Percentiles rank a stretch among this genome's conserved stretches.
Conservation (phyloP, 2,329 filamentous ascomycete genomes). For the Botrytis cinerea region DNA sequence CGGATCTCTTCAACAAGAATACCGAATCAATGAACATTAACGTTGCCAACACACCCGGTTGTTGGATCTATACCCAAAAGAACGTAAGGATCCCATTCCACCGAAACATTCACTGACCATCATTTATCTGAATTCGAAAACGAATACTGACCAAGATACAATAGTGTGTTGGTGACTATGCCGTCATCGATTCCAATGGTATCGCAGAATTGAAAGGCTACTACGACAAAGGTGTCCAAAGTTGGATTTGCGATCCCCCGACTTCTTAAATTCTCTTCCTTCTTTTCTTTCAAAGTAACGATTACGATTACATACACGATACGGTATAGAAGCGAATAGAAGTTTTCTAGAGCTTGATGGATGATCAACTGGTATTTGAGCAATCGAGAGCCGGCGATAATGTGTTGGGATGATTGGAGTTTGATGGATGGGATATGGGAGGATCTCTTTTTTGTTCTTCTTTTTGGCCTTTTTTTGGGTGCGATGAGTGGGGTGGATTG, state of each 20-base stretch:
- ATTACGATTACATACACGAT: neutral
- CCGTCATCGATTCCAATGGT: conserved; percentile 2
- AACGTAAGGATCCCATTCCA: neutral
- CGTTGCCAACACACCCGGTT: neutral
- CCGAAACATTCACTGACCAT: neutral
- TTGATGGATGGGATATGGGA: conserved; percentile 2
- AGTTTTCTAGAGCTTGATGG: neutral
- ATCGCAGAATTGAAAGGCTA: neutral
- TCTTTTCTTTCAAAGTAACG: neutral
- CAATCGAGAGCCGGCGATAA: neutral
- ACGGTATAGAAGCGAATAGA: neutral
- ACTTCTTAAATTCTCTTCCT: neutral
- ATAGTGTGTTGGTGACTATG: conserved; percentile 1
- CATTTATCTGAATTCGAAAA: too few relatives aligned
- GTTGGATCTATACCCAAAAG: conserved; percentile 17
- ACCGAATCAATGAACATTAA: conserved; percentile 17
- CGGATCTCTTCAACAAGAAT: neutral
- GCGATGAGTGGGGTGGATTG: neutral
- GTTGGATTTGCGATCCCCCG: conserved; percentile 8
- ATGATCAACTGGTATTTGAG: conserved; percentile 6
- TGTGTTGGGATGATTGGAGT: neutral
- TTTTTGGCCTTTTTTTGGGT: neutral
- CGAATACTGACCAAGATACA: neutral
- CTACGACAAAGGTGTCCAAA: conserved; percentile 1
- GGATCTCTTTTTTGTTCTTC: neutral